Conservation (phyloP, 208 protist genomes). For the Porcisia hertigi region DNA sequence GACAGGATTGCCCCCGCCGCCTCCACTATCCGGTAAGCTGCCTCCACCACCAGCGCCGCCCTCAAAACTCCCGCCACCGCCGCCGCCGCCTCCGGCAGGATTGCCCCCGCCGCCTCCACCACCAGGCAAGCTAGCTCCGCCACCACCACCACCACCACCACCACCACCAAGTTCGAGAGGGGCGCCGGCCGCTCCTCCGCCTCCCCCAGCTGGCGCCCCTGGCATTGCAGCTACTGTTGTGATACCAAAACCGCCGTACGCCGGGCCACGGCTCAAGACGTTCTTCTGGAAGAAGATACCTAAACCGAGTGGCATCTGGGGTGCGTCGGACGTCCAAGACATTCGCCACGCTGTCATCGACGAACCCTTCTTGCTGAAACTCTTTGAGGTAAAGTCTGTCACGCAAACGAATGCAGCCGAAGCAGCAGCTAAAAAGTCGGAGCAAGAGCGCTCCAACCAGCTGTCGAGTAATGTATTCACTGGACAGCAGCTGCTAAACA, state of each 20-base stretch:
- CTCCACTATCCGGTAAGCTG: constrained; percentile 18
- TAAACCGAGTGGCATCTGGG: constrained; percentile 66
- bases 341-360: constrained; percentile 39
- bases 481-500: constrained; percentile 72
- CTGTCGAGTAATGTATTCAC: constrained; percentile 55
- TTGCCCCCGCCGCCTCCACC: constrained; percentile 22
- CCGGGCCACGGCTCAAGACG: constrained; percentile 69
- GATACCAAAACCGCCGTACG: constrained; percentile 26
- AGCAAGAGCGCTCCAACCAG: constrained; percentile 31
- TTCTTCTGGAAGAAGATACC: constrained; percentile 84
- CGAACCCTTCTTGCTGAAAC: constrained; percentile 56
- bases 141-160: constrained; percentile 20
- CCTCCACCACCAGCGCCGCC: constrained; percentile 37
- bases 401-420: constrained; percentile 8
- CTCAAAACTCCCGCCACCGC: constrained; percentile 7
- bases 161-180: constrained; percentile 19
- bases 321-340: constrained; percentile 28
- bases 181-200: constrained; percentile 25
- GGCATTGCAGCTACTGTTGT: constrained; percentile 7
- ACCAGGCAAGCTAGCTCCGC: constrained; percentile 15
- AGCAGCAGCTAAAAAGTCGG: constrained; percentile 13
- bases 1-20: constrained; percentile 6
- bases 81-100: constrained; percentile 21
- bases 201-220: constrained; percentile 22
- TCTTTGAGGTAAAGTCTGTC: constrained; percentile 56